Base-by-base conservation (phyloP, 352 stramenopile species). In the Thalassiosira allenii region DNA sequence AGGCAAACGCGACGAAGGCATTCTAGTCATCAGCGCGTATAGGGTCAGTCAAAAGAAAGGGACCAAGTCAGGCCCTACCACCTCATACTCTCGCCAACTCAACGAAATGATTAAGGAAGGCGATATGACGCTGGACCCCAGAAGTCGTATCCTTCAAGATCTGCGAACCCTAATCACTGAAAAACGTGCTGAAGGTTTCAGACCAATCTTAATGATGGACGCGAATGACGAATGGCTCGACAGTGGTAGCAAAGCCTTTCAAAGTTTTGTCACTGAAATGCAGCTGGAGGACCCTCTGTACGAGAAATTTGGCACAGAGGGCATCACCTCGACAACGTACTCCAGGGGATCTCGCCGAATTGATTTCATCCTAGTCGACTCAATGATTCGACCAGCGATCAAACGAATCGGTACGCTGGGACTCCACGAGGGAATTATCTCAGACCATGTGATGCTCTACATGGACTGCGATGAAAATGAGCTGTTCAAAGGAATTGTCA, bases 351-450 rank as follows among this genome's bases (percentile, higher is more conserved):
- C 23, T 0, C 3, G 17, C 22, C 58, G 54, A 6, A 30, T 81
- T 23, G 63, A 81, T 43, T 75, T 57, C 34, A 81, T 81, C 20
- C 25, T 81, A 0, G 27, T 61, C 14, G 53, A 70, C 41, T 0
- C 12, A 0, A 1, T 17, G 0, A 25, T 81, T n/a, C 2, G 20
- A 14, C 29, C 40, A 27, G 11, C 51, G 8, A 32, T 68, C 0
- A 22, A 49, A 9, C 9, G 59, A 1, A 33, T 70, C 17, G 70
- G 59, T 14, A 49, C 20, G 0, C 25, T 77, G 4, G 68, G 57
- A 0, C 23, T 61, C 14, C 54, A 77, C 22, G 68, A 68, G n/a
- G 68, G 54, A n/a, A 43, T 51, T 25, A 17, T 41, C 29, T 61
- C 52, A 8, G 41, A 57, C 41, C 20, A 41, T 43, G 54, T 75